Conservation (phyloP, 2,329 filamentous ascomycete species). For the Trichoderma koningii region DNA sequence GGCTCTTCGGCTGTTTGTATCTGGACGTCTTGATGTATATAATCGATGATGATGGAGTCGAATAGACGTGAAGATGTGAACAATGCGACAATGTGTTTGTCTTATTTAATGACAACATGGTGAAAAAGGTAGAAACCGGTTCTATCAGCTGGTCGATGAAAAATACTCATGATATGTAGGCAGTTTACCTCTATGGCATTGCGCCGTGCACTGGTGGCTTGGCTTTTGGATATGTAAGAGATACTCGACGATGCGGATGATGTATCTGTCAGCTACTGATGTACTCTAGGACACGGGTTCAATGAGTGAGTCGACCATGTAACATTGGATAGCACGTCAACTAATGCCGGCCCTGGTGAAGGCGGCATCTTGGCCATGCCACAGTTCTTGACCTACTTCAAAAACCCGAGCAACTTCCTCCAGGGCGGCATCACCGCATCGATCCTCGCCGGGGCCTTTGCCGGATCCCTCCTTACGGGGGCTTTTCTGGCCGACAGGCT, state of each 20-base stretch:
- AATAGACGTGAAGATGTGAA: background rate
- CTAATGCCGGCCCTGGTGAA: background rate
- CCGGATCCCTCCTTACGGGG: conserved; percentile 23
- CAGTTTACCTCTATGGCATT: conserved; percentile 24
- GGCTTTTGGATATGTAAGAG: conserved; percentile 28
- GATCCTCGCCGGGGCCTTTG: conserved; percentile 23
- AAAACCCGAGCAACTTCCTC: conserved; percentile 25
- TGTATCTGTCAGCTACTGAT: background rate
- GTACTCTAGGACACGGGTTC: conserved; percentile 22
- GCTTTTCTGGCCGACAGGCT: conserved; percentile 24
- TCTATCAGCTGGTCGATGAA: background rate
- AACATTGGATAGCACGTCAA: too few species aligned
- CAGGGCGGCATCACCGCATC: conserved; percentile 28
- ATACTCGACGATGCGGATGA: background rate
- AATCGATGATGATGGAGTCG: conserved; percentile 1
- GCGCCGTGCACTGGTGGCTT: conserved; percentile 26
- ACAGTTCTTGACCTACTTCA: conserved; percentile 25
- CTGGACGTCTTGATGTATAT: conserved; percentile 6
- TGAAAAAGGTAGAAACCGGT: conserved; percentile 14
- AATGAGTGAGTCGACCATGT: conserved; percentile 28
- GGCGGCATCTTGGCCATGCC: conserved; percentile 26
- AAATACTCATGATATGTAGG: background rate
- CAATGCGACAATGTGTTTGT: background rate
- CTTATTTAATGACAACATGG: background rate
- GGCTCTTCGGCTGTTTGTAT: conserved; percentile 19